phyloP scores from a whole-genome alignment of 176 grass and related monocot genomes.

The Aegilops sharonensis region DNA sequence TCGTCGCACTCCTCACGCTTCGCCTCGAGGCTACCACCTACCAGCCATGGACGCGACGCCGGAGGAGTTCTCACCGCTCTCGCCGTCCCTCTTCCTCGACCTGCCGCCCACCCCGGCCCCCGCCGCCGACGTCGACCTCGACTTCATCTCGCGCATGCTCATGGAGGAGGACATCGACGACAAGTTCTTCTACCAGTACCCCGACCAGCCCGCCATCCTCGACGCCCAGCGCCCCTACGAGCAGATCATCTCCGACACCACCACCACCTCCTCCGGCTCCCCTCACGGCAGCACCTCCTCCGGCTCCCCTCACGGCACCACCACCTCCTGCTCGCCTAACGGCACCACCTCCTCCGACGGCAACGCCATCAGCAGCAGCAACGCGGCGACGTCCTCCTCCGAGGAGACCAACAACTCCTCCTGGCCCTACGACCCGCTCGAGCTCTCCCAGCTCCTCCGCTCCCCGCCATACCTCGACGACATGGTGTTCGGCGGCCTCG shows the following conservation, averaged over 20 bases:
- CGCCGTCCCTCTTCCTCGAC: background rate
- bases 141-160: conserved; percentile 14
- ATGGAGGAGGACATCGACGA: conserved; percentile 32
- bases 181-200: conserved; percentile 18
- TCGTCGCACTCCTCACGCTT: too few species aligned
- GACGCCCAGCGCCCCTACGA: conserved; percentile 29
- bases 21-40: background rate
- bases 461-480: conserved; percentile 20
- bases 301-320: background rate
- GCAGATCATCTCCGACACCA: conserved; percentile 37
- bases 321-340: background rate
- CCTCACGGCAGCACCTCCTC: too few species aligned
- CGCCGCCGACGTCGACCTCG: background rate
- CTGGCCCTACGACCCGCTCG: conserved; percentile 32
- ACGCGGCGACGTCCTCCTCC: too few species aligned
- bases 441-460: conserved; percentile 39
- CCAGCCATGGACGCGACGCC: background rate
- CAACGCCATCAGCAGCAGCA: too few species aligned
- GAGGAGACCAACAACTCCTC: background rate
- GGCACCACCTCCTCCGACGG: background rate
- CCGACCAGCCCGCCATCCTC: conserved; percentile 24
- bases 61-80: background rate
- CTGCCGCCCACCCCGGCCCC: background rate
- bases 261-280: background rate
- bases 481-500: background rate